These are phyloP conservation scores for Cyberlindnera meyerae DNA, from an alignment of 805 yeast genomes.

Conservation along the genomic window DNA sequence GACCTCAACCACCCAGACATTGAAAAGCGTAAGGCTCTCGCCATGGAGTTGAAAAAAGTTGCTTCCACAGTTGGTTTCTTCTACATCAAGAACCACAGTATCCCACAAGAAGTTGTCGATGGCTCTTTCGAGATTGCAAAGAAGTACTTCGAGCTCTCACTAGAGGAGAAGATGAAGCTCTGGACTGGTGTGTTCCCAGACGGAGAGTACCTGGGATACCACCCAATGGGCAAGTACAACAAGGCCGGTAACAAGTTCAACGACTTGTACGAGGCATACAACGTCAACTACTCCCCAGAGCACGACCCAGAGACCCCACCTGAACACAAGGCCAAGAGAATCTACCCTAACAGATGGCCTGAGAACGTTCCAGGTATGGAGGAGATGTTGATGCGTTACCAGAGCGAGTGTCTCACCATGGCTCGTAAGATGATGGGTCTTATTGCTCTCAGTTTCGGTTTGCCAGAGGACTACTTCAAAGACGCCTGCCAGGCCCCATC, in stretches of 20 bases:
- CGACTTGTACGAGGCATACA: conserved; percentile 33
- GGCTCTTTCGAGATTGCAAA: conserved; percentile 21
- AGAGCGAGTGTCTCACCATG: conserved; percentile 20
- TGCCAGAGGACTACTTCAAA: conserved; percentile 27
- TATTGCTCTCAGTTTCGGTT: conserved; percentile 28
- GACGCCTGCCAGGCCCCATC: conserved; percentile 23
- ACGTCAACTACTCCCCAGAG: conserved; percentile 26
- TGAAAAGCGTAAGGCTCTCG: conserved; percentile 17
- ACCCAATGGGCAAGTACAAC: conserved; percentile 20
- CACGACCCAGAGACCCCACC: conserved; percentile 17
- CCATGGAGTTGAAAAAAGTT: conserved; percentile 20
- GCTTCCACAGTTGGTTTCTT: conserved; percentile 29
- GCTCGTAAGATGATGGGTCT: conserved; percentile 25
- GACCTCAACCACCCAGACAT: conserved; percentile 5
- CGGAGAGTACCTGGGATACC: conserved; percentile 24
- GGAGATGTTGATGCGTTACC: conserved; percentile 21
- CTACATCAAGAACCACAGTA: conserved; percentile 28
- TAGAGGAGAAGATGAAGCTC: conserved; percentile 26
- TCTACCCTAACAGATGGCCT: conserved; percentile 26
- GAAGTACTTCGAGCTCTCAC: conserved; percentile 24
- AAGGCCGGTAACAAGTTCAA: conserved; percentile 16
- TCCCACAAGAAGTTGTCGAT: conserved; percentile 24
- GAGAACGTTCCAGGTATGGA: conserved; percentile 25
- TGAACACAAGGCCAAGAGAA: conserved; percentile 21
- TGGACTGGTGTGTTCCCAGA: conserved; percentile 23